Evolutionary conservation across 2,329 filamentous ascomycete species (phyloP).

Genomic region (Trichoderma aggressivum): DNA sequence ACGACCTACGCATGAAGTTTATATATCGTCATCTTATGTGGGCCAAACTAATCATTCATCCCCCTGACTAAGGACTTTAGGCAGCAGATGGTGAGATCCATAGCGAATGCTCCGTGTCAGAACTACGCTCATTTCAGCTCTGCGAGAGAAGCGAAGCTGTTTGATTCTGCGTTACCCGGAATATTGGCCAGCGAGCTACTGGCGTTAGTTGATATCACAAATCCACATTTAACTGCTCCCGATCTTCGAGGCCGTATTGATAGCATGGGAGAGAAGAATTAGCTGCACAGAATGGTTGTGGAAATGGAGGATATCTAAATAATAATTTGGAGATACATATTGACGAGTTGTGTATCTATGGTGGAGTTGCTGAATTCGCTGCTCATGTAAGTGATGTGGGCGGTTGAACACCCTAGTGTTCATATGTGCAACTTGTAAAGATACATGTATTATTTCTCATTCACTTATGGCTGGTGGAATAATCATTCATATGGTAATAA

Average conservation of each 20-base stretch:
- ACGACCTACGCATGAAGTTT: neutral
- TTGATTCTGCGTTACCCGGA: neutral
- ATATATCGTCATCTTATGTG: neutral
- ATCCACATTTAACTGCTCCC: neutral
- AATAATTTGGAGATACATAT: neutral
- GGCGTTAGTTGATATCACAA: neutral
- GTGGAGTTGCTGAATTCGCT: neutral
- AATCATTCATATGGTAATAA: too few relatives aligned
- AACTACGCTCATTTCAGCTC: neutral
- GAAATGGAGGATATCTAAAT: neutral
- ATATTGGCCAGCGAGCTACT: neutral
- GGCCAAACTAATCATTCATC: neutral
- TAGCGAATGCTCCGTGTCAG: neutral
- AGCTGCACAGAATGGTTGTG: too few relatives aligned
- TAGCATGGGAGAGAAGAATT: neutral
- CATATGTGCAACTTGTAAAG: neutral
- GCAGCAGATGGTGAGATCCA: neutral
- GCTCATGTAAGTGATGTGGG: neutral
- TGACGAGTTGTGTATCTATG: accelerated
- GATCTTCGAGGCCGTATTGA: neutral
- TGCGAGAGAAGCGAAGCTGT: neutral
- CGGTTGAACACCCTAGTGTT: neutral
- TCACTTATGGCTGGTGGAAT: too few relatives aligned
- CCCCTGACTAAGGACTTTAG: neutral
- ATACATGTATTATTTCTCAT: neutral